Conservation (phyloP, 768 basidiomycete genomes). For the Lactifluus hygrophoroides region DNA sequence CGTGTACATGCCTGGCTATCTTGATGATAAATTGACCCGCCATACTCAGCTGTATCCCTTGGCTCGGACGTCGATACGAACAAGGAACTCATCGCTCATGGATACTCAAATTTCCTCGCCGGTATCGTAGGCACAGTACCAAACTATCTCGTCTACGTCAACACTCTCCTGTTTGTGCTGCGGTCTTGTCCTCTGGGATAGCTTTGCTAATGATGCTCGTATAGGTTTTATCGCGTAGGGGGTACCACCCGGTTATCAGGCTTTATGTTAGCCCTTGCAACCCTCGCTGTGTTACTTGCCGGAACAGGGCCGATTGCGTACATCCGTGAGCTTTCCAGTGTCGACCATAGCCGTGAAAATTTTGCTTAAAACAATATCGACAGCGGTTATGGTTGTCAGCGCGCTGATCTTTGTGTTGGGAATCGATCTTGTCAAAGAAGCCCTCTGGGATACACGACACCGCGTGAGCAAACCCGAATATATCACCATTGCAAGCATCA, state of each 20-base stretch:
- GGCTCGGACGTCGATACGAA: constrained; percentile 86
- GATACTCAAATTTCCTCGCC: constrained; percentile 80
- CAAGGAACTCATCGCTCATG: constrained; percentile 87
- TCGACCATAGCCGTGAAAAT: neutral
- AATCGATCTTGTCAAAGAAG: constrained; percentile 90
- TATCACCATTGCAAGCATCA: constrained; percentile 76
- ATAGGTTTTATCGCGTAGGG: constrained; percentile 86
- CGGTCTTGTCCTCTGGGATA: neutral
- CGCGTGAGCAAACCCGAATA: constrained; percentile 82
- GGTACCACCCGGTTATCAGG: constrained; percentile 79
- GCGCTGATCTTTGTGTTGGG: constrained; percentile 92
- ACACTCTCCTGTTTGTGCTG: constrained; percentile 39
- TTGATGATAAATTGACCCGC: neutral
- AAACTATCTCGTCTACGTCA: constrained; percentile 83
- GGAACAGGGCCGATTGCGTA: constrained; percentile 89
- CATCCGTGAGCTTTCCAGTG: constrained; percentile 54
- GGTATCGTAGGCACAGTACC: constrained; percentile 81
- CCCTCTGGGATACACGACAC: constrained; percentile 90
- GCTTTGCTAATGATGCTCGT: constrained; percentile 19
- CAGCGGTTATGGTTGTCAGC: constrained; percentile 86
- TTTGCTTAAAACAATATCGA: neutral
- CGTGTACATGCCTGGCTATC: constrained; percentile 16
- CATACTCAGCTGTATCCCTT: constrained; percentile 65
- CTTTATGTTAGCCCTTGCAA: constrained; percentile 74
- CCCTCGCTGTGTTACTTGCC: constrained; percentile 59